Conservation (phyloP, 1,284 basidiomycete species). For the Cryptococcus hybrid region DNA sequence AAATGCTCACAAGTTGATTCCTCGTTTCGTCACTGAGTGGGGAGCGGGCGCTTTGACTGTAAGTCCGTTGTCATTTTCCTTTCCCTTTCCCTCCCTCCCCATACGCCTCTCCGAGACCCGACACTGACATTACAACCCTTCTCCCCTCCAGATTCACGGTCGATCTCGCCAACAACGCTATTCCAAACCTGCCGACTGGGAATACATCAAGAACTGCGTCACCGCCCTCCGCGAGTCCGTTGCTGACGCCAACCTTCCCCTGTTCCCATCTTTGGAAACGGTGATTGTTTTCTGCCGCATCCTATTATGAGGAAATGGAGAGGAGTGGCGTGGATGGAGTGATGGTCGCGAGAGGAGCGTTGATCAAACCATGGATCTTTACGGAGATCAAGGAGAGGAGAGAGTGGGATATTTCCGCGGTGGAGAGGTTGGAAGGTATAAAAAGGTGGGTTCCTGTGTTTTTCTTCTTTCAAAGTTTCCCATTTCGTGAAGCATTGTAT, state of each 20-base stretch:
- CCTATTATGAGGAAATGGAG: conserved; percentile 65
- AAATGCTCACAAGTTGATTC: conserved; percentile 89
- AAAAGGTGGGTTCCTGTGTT: conserved; percentile 59
- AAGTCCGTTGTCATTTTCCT: conserved; percentile 20
- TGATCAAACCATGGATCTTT: conserved; percentile 96
- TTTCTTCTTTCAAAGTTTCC: background rate
- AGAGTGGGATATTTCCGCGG: conserved; percentile 92
- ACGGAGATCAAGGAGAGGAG: conserved; percentile 89
- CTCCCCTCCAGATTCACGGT: conserved; percentile 74
- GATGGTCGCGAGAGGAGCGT: conserved; percentile 90
- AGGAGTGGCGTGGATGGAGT: conserved; percentile 82
- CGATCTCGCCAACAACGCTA: conserved; percentile 89
- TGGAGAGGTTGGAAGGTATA: conserved; percentile 86
- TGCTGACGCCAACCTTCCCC: conserved; percentile 72
- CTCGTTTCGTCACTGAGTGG: conserved; percentile 75
- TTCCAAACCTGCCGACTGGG: conserved; percentile 80
- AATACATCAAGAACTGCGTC: conserved; percentile 84
- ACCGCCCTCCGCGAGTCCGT: conserved; percentile 75
- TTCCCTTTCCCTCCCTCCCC: background rate
- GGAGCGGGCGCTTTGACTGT: conserved; percentile 77
- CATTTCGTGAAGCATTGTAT: background rate
- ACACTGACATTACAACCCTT: background rate
- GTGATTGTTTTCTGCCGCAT: conserved; percentile 81
- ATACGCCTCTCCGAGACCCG: background rate
- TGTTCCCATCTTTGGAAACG: conserved; percentile 92